These are phyloP conservation scores for Penicillium freii DNA, from an alignment of 2,329 filamentous ascomycete genomes.

Conservation along the genomic window DNA sequence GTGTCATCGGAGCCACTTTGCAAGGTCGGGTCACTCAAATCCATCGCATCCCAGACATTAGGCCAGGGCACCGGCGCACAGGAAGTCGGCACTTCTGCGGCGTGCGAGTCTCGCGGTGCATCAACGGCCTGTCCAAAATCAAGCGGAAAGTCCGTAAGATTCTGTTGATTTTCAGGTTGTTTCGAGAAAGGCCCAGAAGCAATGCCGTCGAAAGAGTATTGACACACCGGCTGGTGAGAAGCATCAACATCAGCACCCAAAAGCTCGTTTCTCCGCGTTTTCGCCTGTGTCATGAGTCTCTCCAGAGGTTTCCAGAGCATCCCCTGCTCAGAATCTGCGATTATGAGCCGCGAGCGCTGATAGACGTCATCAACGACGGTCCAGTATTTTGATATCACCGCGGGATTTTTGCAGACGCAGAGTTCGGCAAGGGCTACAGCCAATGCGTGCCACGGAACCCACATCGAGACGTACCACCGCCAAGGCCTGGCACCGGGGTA, in stretches of 20 bases:
- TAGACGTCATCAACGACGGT: constrained; percentile 25
- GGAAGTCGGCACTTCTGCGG: background rate
- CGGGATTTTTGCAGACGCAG: constrained; percentile 30
- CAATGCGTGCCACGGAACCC: constrained; percentile 35
- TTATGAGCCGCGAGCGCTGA: constrained; percentile 21
- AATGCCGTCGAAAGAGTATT: background rate
- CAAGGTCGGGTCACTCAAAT: constrained; percentile 12
- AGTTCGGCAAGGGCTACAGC: constrained; percentile 35
- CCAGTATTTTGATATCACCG: constrained; percentile 24
- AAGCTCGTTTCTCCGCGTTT: constrained; percentile 15
- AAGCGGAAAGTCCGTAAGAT: background rate
- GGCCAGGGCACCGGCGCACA: constrained; percentile 17
- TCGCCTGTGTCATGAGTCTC: constrained; percentile 31
- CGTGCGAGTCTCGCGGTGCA: background rate
- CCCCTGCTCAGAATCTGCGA: constrained; percentile 30
- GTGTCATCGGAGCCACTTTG: constrained; percentile 14
- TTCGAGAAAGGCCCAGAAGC: background rate
- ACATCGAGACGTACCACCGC: constrained; percentile 31
- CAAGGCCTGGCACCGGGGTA: constrained; percentile 24
- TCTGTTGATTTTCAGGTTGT: background rate
- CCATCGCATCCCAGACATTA: constrained; percentile 29
- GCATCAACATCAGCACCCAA: constrained; percentile 3
- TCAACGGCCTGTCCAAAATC: background rate
- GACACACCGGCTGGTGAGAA: background rate
- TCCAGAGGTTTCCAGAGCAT: constrained; percentile 34